These are phyloP conservation scores for Penicillium sp. DNA, from an alignment of 2,329 filamentous ascomycete genomes.

Conservation along the genomic window DNA sequence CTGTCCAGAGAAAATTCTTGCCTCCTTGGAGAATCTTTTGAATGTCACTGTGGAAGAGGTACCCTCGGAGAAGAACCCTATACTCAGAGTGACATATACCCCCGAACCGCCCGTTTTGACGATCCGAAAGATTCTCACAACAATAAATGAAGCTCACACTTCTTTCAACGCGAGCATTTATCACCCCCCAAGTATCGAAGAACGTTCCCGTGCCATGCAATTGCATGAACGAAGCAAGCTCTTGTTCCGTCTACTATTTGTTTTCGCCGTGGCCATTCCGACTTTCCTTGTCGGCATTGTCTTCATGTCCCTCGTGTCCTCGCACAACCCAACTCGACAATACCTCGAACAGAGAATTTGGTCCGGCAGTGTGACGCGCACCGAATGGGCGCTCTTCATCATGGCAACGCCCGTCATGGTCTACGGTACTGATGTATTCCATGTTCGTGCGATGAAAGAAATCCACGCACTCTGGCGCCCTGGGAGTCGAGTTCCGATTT, in stretches of 20 bases:
- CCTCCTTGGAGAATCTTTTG: slow-evolving; percentile 48
- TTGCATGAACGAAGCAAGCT: slow-evolving; percentile 68
- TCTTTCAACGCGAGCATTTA: slow-evolving; percentile 70
- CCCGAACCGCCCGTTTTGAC: slow-evolving; percentile 71
- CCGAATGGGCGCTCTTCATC: slow-evolving; percentile 77
- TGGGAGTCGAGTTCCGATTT: slow-evolving; percentile 69
- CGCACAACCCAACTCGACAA: slow-evolving; percentile 57
- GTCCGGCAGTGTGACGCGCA: slow-evolving; percentile 68
- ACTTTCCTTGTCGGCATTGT: slow-evolving; percentile 86
- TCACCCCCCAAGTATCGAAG: slow-evolving; percentile 80
- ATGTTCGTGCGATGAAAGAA: slow-evolving; percentile 76
- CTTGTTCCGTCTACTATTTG: slow-evolving; percentile 69
- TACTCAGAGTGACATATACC: slow-evolving; percentile 69
- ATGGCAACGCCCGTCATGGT: slow-evolving; percentile 86
- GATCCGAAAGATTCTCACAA: slow-evolving; percentile 69
- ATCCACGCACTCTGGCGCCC: slow-evolving; percentile 74
- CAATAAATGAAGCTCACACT: slow-evolving; percentile 66
- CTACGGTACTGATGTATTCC: slow-evolving; percentile 82
- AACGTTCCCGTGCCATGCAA: slow-evolving; percentile 73
- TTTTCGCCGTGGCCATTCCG: slow-evolving; percentile 71
- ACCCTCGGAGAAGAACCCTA: slow-evolving; percentile 62
- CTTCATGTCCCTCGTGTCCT: slow-evolving; percentile 79
- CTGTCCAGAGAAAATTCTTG: slow-evolving; percentile 57
- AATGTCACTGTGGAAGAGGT: slow-evolving; percentile 41
- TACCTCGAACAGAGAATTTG: slow-evolving; percentile 72